Base-by-base conservation (phyloP, 2,329 filamentous ascomycete genomes). In the Daldinia eschscholtzii region DNA sequence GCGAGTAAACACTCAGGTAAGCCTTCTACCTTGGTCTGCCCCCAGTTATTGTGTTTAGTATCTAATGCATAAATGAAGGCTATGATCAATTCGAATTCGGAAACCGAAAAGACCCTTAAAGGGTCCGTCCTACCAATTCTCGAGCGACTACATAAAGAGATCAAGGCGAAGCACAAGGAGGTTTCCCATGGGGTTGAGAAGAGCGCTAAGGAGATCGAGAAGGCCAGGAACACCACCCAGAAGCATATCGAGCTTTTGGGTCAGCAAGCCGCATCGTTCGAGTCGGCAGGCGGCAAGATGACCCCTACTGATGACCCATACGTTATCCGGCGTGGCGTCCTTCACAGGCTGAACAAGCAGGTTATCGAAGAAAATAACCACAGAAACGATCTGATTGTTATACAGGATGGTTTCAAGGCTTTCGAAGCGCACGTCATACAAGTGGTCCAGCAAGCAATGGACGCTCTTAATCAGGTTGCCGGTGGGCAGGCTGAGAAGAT, bases 151-250 rank as follows among this genome's bases (percentile, higher is more conserved):
- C 94, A 98, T 83, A 91, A 93, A 79, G 96, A 98, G 80, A 96
- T 99, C 85, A 99, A 98, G 87, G 90, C 92, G 83, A 98, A 98
- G 85, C 87, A 89, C 71, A 98, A 98, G 85, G 94, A 98, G 81
- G 87, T 99, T 57, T 86, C 88, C 48, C 87, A 89, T 69, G 94
- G 95, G 7, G 93, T 92, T 23, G 88, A 90, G 68, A 97, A 97
- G 84, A 88, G 91, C 15, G 89, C 92, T 73, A 99, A 98, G 83
- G 89, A 93, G 57, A 94, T 99, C 23, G 93, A 97, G 70, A 98
- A 97, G 84, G 90, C 93, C 7, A 92, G 95, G 68, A 89, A 90
- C 74, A 84, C 83, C 6, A 98, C 95, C 0, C 95, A 99, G 83
- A 98, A 97, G 84, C 93, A 98, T 74, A 97, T 99, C 70, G 95